Evolutionary conservation across 805 yeast genomes (phyloP).

Genomic region (Pichia kluyveri): DNA sequence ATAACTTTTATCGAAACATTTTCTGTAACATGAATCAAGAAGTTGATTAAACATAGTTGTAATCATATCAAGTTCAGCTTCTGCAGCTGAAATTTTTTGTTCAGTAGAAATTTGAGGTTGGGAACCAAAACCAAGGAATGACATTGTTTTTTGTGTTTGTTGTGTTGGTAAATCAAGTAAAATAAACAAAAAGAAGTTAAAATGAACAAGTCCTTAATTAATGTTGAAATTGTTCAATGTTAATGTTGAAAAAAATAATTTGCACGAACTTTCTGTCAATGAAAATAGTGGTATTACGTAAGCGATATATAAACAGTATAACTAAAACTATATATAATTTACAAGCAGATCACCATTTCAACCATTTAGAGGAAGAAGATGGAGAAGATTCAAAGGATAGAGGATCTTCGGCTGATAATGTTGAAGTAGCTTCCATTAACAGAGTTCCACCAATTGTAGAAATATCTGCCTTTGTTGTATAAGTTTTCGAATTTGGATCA

Average conservation of each 20-base stretch:
- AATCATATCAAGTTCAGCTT: conserved; percentile 93
- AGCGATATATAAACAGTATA: background rate
- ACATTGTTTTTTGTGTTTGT: conserved; percentile 32
- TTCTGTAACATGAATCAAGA: conserved; percentile 80
- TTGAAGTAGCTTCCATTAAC: conserved; percentile 50
- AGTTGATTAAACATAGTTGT: conserved; percentile 93
- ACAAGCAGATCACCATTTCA: background rate
- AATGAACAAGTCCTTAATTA: background rate
- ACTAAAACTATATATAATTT: no score
- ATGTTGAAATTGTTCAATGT: background rate
- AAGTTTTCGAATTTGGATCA: conserved; percentile 25
- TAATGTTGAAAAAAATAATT: background rate
- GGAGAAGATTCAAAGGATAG: background rate
- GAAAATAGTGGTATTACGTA: background rate
- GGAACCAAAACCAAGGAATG: conserved; percentile 63
- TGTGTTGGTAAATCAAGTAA: background rate
- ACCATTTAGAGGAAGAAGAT: background rate
- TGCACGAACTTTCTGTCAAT: background rate
- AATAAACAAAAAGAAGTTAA: no score
- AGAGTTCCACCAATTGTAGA: conserved; percentile 43
- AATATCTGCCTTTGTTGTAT: conserved; percentile 42
- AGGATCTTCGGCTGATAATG: background rate
- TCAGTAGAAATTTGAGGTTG: conserved; percentile 65
- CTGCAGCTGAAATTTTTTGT: conserved; percentile 83
- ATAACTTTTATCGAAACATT: conserved; percentile 68